Percentiles rank a stretch among this genome's conserved stretches.
Conservation (phyloP, 306 rosid genomes). For the Vigna hirtella region DNA sequence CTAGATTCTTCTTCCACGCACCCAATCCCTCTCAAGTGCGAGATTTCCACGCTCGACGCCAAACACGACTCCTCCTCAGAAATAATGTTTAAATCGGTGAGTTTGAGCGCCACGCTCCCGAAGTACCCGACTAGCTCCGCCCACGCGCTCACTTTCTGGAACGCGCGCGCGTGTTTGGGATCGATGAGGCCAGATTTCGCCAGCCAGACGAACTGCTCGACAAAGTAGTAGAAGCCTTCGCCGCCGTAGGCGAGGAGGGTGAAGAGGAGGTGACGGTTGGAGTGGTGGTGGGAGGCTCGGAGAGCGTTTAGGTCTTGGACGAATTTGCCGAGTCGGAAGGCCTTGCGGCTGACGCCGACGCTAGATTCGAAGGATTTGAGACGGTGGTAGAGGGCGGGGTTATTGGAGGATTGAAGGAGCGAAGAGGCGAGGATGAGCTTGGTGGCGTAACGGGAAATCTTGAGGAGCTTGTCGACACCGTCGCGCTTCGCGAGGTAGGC, state of each 20-base stretch:
- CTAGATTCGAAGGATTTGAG: slow-evolving; percentile 85
- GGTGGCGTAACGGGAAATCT: slow-evolving; percentile 78
- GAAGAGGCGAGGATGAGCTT: slow-evolving; percentile 79
- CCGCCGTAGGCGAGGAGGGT: slow-evolving; percentile 75
- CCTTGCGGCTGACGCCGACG: slow-evolving; percentile 89
- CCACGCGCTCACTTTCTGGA: slow-evolving; percentile 44
- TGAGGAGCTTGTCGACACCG: slow-evolving; percentile 96
- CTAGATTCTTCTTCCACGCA: slow-evolving; percentile 51
- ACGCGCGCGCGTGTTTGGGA: neutral
- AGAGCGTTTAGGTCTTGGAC: slow-evolving; percentile 86
- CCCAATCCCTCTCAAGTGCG: slow-evolving; percentile 35
- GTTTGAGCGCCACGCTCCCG: slow-evolving; percentile 56
- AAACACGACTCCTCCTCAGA: slow-evolving; percentile 63
- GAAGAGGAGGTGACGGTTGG: slow-evolving; percentile 40
- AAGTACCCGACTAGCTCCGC: slow-evolving; percentile 45
- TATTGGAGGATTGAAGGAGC: slow-evolving; percentile 53
- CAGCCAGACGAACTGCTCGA: slow-evolving; percentile 91
- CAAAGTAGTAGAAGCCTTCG: slow-evolving; percentile 78
- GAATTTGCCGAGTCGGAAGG: slow-evolving; percentile 91
- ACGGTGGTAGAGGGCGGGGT: slow-evolving; percentile 57
- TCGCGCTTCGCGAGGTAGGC: slow-evolving; percentile 85
- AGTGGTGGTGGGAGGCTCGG: slow-evolving; percentile 51
- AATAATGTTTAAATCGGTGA: slow-evolving; percentile 61
- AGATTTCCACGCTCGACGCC: slow-evolving; percentile 55
- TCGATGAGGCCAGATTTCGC: slow-evolving; percentile 68